Evolutionary conservation across 805 yeast genomes (phyloP).

Genomic region (Metschnikowia amazonensis): DNA sequence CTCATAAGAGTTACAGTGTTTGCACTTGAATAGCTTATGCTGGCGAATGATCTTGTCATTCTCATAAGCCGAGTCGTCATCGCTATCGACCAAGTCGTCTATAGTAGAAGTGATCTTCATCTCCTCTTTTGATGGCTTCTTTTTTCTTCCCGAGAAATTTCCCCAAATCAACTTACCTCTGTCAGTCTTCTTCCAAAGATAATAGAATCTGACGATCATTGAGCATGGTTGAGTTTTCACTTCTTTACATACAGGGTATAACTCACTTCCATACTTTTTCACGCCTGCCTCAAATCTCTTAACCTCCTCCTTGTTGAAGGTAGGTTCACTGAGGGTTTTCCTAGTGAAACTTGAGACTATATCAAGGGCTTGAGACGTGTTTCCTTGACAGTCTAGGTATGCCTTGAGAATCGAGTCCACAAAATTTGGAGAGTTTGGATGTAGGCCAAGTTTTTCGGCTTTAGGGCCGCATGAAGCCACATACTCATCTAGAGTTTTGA

Average conservation of each 20-base stretch:
- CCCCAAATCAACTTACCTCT: slow-evolving; percentile 81
- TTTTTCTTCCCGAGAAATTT: slow-evolving; percentile 68
- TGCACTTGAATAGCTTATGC: slow-evolving; percentile 53
- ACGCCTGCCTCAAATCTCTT: slow-evolving; percentile 72
- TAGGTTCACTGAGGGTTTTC: slow-evolving; percentile 68
- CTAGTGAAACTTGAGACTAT: slow-evolving; percentile 49
- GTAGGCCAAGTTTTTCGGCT: slow-evolving; percentile 53
- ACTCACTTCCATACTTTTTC: slow-evolving; percentile 67
- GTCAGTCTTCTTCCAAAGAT: slow-evolving; percentile 86
- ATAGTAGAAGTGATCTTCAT: slow-evolving; percentile 15
- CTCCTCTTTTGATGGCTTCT: slow-evolving; percentile 36
- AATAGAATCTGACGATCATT: slow-evolving; percentile 82
- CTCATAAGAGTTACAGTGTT: slow-evolving; percentile 58
- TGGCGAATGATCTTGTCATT: slow-evolving; percentile 42
- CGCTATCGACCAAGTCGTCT: slow-evolving; percentile 57
- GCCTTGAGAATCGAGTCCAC: slow-evolving; percentile 65
- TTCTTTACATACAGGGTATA: slow-evolving; percentile 65
- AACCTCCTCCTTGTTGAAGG: slow-evolving; percentile 61
- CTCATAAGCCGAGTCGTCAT: slow-evolving; percentile 72
- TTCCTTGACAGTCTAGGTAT: slow-evolving; percentile 50
- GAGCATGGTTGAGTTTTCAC: slow-evolving; percentile 73
- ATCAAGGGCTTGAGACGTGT: slow-evolving; percentile 46
- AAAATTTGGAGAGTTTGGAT: slow-evolving; percentile 73
- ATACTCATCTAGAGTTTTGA: slow-evolving; percentile 47
- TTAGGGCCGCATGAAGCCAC: slow-evolving; percentile 50